A percentile compares a stretch with the other conserved stretches of the same genome.
phyloP scores from a whole-genome alignment of 345 rosid species.

The Arabidopsis suecica region DNA sequence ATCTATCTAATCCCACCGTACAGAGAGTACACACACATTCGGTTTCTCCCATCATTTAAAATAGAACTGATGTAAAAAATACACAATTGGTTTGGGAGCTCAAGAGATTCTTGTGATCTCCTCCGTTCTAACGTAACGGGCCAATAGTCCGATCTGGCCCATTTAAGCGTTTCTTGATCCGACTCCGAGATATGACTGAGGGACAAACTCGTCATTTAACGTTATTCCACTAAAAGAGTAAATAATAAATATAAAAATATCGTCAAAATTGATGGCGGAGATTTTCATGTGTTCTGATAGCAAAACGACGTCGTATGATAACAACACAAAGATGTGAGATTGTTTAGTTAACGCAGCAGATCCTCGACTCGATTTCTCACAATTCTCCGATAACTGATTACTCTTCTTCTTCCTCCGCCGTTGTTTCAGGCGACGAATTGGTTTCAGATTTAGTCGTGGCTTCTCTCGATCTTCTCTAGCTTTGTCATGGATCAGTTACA shows the following conservation, averaged over 20 bases:
- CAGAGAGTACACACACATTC: neutral
- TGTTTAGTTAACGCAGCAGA: neutral
- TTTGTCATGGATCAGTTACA: slow-evolving; percentile 83
- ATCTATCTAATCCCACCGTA: neutral
- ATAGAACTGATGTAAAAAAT: neutral
- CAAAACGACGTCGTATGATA: slow-evolving; percentile 30
- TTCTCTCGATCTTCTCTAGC: slow-evolving; percentile 50
- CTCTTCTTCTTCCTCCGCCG: slow-evolving; percentile 35
- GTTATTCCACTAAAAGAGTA: neutral
- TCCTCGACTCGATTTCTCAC: slow-evolving; percentile 41
- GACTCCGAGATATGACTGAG: neutral
- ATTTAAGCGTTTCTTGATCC: neutral
- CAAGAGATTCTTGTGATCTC: neutral
- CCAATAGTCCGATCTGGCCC: neutral
- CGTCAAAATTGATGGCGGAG: slow-evolving; percentile 18
- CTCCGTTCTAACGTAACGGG: neutral
- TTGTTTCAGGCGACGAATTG: slow-evolving; percentile 31
- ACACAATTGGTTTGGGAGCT: neutral
- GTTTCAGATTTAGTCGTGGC: slow-evolving; percentile 44
- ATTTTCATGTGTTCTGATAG: slow-evolving; percentile 37
- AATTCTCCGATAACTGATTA: slow-evolving; percentile 43
- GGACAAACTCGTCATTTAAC: neutral
- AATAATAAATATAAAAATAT: too few species aligned
- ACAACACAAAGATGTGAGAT: neutral
- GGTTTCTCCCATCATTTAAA: neutral